Evolutionary conservation across 176 grass and related monocot genomes (phyloP).

Genomic region (Triticum urartu): DNA sequence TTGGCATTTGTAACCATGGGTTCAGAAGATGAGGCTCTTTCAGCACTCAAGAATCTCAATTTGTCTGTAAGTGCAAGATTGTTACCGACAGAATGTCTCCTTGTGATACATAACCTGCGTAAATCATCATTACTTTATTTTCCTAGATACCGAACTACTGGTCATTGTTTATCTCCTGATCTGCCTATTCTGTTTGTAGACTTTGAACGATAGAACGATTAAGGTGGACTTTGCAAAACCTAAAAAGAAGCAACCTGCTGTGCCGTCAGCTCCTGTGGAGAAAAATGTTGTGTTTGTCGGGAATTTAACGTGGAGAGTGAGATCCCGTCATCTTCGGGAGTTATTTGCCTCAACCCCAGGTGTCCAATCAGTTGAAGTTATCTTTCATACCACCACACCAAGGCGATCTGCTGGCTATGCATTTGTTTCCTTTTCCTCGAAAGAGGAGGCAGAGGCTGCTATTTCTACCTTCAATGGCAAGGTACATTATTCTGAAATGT

Average conservation of each 20-base stretch:
- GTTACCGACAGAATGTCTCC: not conserved
- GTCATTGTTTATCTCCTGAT: not conserved
- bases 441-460: conserved; percentile 75
- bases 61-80: conserved; percentile 57
- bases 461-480: conserved; percentile 65
- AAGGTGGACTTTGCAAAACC: conserved; percentile 77
- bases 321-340: conserved; percentile 72
- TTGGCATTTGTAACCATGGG: conserved; percentile 91
- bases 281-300: conserved; percentile 73
- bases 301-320: conserved; percentile 78
- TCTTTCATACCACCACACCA: conserved; percentile 73
- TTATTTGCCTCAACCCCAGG: conserved; percentile 58
- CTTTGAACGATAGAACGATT: conserved; percentile 66
- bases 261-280: conserved; percentile 12
- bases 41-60: conserved; percentile 61
- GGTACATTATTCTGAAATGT: conserved; percentile 48
- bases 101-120: not conserved
- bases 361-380: conserved; percentile 70
- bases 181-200: conserved; percentile 38
- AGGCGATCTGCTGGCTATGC: conserved; percentile 89
- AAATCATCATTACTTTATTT: conserved; percentile 7
- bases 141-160: not conserved
- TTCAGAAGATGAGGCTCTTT: conserved; percentile 75
- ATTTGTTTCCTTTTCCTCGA: conserved; percentile 79
- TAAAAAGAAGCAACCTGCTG: conserved; percentile 55